A percentile compares a stretch with the other conserved stretches of the same genome.
Conservation (phyloP, 192 early-diverging fungal genomes). For the Coemansia sp. region DNA sequence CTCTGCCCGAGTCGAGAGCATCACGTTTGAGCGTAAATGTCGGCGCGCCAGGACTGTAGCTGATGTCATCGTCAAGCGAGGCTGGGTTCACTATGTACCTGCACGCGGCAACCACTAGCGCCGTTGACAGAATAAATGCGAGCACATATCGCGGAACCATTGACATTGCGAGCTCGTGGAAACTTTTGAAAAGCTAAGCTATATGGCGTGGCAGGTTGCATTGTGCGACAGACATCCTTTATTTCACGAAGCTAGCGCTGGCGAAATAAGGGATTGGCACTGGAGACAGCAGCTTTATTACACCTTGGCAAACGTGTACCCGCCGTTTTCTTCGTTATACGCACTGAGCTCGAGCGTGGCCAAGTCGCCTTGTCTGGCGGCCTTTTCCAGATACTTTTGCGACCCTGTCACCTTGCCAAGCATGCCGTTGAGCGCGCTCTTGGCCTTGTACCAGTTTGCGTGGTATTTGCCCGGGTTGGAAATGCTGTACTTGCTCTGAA, state of each 20-base stretch:
- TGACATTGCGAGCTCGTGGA: too few relatives aligned
- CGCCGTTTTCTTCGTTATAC: conserved; percentile 29
- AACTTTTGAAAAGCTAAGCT: too few relatives aligned
- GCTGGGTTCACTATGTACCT: background rate
- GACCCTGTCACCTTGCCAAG: conserved; percentile 32
- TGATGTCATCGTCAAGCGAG: conserved; percentile 1
- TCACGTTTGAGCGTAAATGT: conserved; percentile 25
- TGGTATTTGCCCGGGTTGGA: conserved; percentile 40
- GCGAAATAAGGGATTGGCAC: conserved; percentile 3
- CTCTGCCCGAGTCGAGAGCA: conserved; percentile 38
- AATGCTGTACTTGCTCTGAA: conserved; percentile 38
- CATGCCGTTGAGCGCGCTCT: conserved; percentile 22
- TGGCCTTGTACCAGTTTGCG: conserved; percentile 44
- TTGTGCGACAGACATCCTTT: too few relatives aligned
- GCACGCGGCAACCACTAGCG: too few relatives aligned
- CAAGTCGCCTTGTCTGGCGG: conserved; percentile 26
- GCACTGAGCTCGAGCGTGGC: conserved; percentile 45
- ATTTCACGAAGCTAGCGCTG: background rate
- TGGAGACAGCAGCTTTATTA: background rate
- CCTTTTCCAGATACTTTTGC: conserved; percentile 26
- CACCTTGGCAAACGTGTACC: conserved; percentile 28
- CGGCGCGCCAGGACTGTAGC: conserved; percentile 35
- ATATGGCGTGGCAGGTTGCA: too few relatives aligned
- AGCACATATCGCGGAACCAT: background rate
- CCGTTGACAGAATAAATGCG: background rate